These are phyloP conservation scores for Rhizoclosmatium globosum DNA, from an alignment of 192 early-diverging fungal species.

Conservation along the genomic window DNA sequence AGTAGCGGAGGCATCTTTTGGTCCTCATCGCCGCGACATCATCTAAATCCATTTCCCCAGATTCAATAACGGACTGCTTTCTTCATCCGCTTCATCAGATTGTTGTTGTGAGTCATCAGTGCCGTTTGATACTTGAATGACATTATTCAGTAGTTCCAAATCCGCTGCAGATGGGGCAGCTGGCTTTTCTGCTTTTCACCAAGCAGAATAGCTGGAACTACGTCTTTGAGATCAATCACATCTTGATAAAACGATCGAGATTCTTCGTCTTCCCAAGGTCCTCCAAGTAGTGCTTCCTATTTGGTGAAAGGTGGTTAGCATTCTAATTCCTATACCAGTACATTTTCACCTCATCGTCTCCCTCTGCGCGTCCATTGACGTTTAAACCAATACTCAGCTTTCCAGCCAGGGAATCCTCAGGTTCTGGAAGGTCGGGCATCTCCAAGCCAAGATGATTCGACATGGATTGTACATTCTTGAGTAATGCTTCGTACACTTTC, in stretches of 20 bases:
- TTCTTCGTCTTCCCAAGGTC: constrained; percentile 95
- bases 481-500: constrained; percentile 76
- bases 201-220: constrained; percentile 87
- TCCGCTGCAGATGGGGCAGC: constrained; percentile 34
- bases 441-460: constrained; percentile 77
- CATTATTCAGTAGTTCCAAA: constrained; percentile 48
- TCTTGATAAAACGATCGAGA: constrained; percentile 89
- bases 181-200: constrained; percentile 51
- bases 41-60: constrained; percentile 35
- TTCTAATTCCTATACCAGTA: too few species aligned
- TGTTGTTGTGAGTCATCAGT: constrained; percentile 35
- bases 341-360: constrained; percentile 30
- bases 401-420: constrained; percentile 57
- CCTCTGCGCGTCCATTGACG: constrained; percentile 5
- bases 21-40: constrained; percentile 39
- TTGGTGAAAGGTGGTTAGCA: constrained; percentile 35
- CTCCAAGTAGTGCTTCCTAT: constrained; percentile 39
- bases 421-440: constrained; percentile 82
- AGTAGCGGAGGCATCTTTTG: constrained; percentile 49
- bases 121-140: constrained; percentile 35
- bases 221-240: constrained; percentile 77
- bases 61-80: constrained; percentile 11
- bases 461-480: constrained; percentile 63
- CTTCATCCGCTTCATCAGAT: constrained; percentile 23
- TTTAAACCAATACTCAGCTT: constrained; percentile 39